A percentile compares a stretch with the other conserved stretches of the same genome.
Conservation (phyloP, 2,329 filamentous ascomycete species). For the Sporothrix mexicana region DNA sequence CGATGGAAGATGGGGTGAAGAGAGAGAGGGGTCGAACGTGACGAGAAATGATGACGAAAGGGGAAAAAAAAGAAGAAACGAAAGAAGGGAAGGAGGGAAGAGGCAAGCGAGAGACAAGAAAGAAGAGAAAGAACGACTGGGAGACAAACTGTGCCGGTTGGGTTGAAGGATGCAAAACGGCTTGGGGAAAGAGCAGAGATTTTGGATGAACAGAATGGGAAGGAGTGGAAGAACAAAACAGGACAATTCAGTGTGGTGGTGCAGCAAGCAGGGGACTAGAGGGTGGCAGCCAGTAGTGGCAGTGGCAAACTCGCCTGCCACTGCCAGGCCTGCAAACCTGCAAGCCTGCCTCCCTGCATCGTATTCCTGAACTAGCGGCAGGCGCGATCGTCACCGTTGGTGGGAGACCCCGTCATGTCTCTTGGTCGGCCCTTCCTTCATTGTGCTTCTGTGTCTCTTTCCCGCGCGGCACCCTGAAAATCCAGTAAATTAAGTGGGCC, state of each 20-base stretch:
- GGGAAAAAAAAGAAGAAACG: conserved; percentile 15
- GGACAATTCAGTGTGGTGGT: neutral
- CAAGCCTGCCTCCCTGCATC: neutral
- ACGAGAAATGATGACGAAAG: neutral
- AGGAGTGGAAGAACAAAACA: conserved; percentile 10
- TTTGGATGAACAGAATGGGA: conserved; percentile 20
- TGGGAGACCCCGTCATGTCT: neutral
- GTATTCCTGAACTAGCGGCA: conserved; percentile 18
- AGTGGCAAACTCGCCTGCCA: conserved; percentile 8
- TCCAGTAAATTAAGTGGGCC: conserved; percentile 8
- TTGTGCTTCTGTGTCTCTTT: neutral
- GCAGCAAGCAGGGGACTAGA: neutral
- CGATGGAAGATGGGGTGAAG: neutral
- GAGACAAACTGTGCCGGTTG: neutral
- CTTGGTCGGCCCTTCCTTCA: neutral
- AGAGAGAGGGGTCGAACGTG: neutral
- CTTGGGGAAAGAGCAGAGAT: conserved; percentile 15
- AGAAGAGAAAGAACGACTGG: conserved; percentile 14
- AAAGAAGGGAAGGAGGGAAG: conserved; percentile 9
- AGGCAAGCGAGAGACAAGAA: conserved; percentile 23
- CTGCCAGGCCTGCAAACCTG: neutral
- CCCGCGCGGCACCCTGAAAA: conserved; percentile 16
- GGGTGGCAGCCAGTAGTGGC: conserved; percentile 10
- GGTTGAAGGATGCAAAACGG: conserved; percentile 10
- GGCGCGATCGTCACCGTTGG: conserved; percentile 28